Evolutionary conservation across 805 yeast species (phyloP).

Genomic region (Torulaspora franciscae): DNA sequence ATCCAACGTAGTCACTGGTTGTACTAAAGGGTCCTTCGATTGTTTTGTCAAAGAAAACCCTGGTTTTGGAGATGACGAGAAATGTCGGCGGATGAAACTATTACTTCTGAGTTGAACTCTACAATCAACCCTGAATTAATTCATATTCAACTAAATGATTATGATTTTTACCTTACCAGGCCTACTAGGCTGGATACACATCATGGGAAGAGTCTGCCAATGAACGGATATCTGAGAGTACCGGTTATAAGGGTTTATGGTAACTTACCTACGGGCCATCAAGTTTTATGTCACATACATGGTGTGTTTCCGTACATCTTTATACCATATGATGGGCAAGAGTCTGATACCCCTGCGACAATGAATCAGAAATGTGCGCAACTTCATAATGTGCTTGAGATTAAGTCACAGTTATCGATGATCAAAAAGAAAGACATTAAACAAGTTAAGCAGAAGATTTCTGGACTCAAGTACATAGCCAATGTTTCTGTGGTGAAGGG

Average conservation of each 20-base stretch:
- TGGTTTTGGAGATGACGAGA: conserved; percentile 5
- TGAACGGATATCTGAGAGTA: conserved; percentile 42
- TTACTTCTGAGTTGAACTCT: conserved; percentile 10
- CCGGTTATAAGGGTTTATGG: conserved; percentile 83
- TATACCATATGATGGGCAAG: conserved; percentile 51
- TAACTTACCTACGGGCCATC: conserved; percentile 53
- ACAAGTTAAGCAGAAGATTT: conserved; percentile 3
- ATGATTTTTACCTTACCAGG: conserved; percentile 58
- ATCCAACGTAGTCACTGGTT: not conserved
- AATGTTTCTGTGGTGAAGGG: conserved; percentile 64
- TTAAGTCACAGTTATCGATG: conserved; percentile 39
- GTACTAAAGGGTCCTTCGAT: not conserved
- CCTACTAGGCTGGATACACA: conserved; percentile 52
- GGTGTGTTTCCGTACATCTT: conserved; percentile 79
- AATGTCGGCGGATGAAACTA: conserved; percentile 19
- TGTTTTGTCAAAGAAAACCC: too few relatives aligned
- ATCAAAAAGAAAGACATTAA: conserved; percentile 11
- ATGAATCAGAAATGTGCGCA: conserved; percentile 36
- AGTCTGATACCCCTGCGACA: conserved; percentile 21
- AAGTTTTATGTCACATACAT: conserved; percentile 67
- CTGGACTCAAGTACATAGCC: conserved; percentile 45
- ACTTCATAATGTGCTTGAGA: conserved; percentile 45
- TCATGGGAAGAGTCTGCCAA: conserved; percentile 35
- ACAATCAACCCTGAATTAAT: conserved; percentile 23
- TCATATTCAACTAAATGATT: conserved; percentile 54